These are phyloP conservation scores for Beauveria rudraprayagi DNA, from an alignment of 2,329 filamentous ascomycete species.

Conservation along the genomic window DNA sequence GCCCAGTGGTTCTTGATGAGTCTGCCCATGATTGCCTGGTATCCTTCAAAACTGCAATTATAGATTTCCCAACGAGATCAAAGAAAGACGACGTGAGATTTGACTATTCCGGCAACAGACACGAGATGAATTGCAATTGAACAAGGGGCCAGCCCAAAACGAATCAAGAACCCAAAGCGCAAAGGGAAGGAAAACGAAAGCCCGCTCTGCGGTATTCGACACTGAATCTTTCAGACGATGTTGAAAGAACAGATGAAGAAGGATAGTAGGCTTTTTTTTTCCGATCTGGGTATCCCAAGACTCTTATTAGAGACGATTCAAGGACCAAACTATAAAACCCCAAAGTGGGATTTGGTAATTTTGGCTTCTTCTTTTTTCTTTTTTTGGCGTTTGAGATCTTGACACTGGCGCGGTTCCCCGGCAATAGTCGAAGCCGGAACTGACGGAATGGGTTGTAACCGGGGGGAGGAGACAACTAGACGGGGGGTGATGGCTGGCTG, in stretches of 20 bases:
- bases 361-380: background rate
- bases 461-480: background rate
- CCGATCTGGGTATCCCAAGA: background rate
- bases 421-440: background rate
- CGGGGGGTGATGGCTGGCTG: background rate
- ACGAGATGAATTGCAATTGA: background rate
- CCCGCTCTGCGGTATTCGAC: constrained; percentile 4
- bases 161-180: background rate
- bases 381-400: constrained; percentile 3
- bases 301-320: constrained; percentile 2
- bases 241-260: constrained; percentile 10
- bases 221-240: constrained; percentile 5
- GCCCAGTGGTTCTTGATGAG: constrained; percentile 99
- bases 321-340: background rate
- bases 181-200: background rate
- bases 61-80: background rate
- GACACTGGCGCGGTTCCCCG: background rate
- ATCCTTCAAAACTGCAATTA: background rate
- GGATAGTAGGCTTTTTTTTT: background rate
- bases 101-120: background rate
- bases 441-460: background rate
- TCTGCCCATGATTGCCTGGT: constrained; percentile 64
- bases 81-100: background rate
- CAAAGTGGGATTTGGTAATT: too few relatives aligned
- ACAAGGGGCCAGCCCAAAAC: constrained; percentile 12